Conservation (phyloP, 805 yeast genomes). For the Clavispora carvajalis region DNA sequence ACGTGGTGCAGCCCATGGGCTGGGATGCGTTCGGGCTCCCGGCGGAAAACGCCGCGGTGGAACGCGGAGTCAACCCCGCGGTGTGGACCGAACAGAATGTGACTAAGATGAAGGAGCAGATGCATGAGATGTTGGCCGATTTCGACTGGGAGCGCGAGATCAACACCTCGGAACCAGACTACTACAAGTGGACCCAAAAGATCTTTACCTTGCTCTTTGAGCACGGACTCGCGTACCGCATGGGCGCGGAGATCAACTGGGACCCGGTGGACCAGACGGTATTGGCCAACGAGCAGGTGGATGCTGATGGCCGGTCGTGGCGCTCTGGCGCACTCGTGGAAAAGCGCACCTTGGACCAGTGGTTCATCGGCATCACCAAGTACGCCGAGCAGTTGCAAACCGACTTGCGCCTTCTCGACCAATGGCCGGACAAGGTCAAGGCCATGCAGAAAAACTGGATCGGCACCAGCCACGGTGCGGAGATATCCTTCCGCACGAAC, state of each 20-base stretch:
- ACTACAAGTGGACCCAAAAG: constrained; percentile 90
- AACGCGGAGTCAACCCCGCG: constrained; percentile 70
- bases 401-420: constrained; percentile 55
- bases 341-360: constrained; percentile 73
- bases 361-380: constrained; percentile 89
- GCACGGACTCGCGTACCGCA: constrained; percentile 78
- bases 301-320: constrained; percentile 88
- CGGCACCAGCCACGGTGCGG: constrained; percentile 80
- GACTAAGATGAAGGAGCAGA: constrained; percentile 78
- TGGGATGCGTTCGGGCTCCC: constrained; percentile 99
- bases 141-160: constrained; percentile 94
- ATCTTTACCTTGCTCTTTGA: constrained; percentile 69
- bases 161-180: constrained; percentile 79
- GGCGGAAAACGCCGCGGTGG: constrained; percentile 97
- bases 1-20: constrained; percentile 94
- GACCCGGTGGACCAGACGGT: constrained; percentile 96
- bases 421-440: constrained; percentile 89
- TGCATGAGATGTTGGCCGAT: constrained; percentile 71
- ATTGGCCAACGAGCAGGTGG: constrained; percentile 93
- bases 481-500: constrained; percentile 46
- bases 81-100: constrained; percentile 82
- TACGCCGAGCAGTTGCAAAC: constrained; percentile 62
- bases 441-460: constrained; percentile 94
- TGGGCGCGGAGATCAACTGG: constrained; percentile 91
- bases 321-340: constrained; percentile 95